A percentile compares a stretch with the other conserved stretches of the same genome.
These are phyloP conservation scores for Chloris gayana DNA, from an alignment of 176 grass and related monocot species.

Conservation along the genomic window DNA sequence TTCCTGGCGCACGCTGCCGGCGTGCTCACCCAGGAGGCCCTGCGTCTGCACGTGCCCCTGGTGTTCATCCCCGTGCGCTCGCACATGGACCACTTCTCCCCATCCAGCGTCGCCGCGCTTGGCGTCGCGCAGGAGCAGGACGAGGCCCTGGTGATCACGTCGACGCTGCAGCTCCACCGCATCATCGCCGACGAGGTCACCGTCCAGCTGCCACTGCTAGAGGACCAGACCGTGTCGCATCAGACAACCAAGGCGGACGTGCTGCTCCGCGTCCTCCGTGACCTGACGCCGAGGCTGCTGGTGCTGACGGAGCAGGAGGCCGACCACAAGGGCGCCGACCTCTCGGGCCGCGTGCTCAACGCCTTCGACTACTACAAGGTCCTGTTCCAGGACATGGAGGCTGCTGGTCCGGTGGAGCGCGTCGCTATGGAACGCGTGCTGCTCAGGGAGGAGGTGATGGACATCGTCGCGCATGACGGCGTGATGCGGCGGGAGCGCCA, in stretches of 20 bases:
- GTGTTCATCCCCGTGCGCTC: neutral
- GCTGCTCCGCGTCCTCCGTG: slow-evolving; percentile 44
- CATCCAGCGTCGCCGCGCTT: slow-evolving; percentile 27
- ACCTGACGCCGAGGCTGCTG: slow-evolving; percentile 55
- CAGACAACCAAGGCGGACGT: slow-evolving; percentile 26
- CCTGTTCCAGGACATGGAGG: slow-evolving; percentile 55
- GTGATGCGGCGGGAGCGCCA: slow-evolving; percentile 54
- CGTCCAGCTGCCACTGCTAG: too few species aligned
- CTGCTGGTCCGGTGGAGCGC: slow-evolving; percentile 36
- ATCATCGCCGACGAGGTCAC: too few species aligned
- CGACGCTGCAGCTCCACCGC: too few species aligned
- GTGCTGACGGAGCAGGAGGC: slow-evolving; percentile 76
- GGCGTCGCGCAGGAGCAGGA: neutral
- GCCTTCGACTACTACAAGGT: slow-evolving; percentile 57
- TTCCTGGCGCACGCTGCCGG: neutral
- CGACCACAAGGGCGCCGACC: slow-evolving; percentile 38
- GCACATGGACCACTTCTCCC: slow-evolving; percentile 22
- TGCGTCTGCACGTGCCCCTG: neutral
- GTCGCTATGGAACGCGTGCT: slow-evolving; percentile 42
- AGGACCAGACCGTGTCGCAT: too few species aligned
- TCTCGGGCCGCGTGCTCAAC: slow-evolving; percentile 38
- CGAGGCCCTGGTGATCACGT: slow-evolving; percentile 26
- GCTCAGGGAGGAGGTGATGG: slow-evolving; percentile 60
- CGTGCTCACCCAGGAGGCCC: neutral
- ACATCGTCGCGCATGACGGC: slow-evolving; percentile 55